These are phyloP conservation scores for Rhododendron mucronatum DNA, from an alignment of 148 eudicot species.

Conservation along the genomic window DNA sequence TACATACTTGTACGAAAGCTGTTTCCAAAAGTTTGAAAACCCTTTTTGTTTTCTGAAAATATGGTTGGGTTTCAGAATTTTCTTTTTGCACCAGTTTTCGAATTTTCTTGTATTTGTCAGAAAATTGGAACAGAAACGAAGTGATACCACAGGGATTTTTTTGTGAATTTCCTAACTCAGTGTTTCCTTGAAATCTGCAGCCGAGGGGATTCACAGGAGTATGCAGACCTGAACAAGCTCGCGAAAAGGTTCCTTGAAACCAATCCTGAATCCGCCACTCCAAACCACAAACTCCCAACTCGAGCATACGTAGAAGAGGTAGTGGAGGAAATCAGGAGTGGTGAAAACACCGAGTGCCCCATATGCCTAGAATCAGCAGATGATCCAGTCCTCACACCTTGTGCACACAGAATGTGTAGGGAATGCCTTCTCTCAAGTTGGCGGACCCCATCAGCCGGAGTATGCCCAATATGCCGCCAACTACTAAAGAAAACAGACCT, in stretches of 20 bases:
- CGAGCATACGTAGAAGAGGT: conserved; percentile 59
- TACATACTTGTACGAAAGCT: too few relatives aligned
- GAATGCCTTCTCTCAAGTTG: conserved; percentile 65
- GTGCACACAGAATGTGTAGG: conserved; percentile 70
- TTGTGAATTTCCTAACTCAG: background rate
- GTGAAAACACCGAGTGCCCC: conserved; percentile 59
- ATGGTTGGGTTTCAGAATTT: background rate
- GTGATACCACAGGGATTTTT: background rate
- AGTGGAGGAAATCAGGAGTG: conserved; percentile 38
- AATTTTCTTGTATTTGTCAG: background rate
- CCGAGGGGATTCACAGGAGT: conserved; percentile 53
- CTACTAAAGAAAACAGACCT: conserved; percentile 42
- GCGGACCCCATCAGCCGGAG: conserved; percentile 36
- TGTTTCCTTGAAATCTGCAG: conserved; percentile 19
- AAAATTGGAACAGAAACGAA: background rate
- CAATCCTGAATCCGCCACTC: conserved; percentile 23
- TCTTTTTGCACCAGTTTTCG: background rate
- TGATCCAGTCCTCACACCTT: conserved; percentile 61
- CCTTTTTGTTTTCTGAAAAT: too few relatives aligned
- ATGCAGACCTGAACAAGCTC: conserved; percentile 51
- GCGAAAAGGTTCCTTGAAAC: conserved; percentile 48
- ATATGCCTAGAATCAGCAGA: conserved; percentile 65
- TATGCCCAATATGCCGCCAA: conserved; percentile 67
- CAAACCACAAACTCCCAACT: conserved; percentile 32
- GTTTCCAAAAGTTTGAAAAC: too few relatives aligned